A percentile compares a stretch with the other conserved stretches of the same genome.
These are phyloP conservation scores for Entomortierella beljakovae DNA, from an alignment of 192 early-diverging fungal species.

Conservation along the genomic window DNA sequence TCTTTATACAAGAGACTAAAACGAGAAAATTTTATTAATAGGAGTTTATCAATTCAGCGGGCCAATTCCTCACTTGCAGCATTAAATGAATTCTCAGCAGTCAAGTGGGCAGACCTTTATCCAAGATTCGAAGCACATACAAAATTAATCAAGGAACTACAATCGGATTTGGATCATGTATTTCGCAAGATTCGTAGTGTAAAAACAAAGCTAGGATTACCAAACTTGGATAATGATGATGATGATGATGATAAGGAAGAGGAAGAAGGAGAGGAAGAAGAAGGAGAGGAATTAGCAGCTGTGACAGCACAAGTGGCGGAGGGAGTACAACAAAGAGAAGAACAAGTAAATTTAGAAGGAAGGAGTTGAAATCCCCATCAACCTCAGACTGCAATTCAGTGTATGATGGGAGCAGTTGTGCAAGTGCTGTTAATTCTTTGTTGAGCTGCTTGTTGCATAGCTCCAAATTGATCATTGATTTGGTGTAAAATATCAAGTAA, in stretches of 20 bases:
- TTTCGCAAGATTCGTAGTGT: conserved; percentile 64
- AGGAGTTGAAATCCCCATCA: too few species aligned
- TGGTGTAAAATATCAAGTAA: too few species aligned
- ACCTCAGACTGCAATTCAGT: too few species aligned
- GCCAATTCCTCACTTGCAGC: conserved; percentile 49
- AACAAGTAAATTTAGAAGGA: neutral
- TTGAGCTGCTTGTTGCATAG: too few species aligned
- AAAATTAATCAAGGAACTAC: conserved; percentile 65
- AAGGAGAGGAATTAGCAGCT: conserved; percentile 1
- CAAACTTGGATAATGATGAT: conserved; percentile 25
- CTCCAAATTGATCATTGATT: too few species aligned
- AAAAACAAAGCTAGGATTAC: conserved; percentile 28
- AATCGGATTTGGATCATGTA: conserved; percentile 66
- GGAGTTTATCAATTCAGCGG: conserved; percentile 39
- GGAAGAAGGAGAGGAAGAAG: neutral
- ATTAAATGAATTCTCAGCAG: conserved; percentile 68
- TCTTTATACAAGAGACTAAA: too few species aligned
- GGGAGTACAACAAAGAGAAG: neutral
- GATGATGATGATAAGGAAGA: conserved; percentile 4
- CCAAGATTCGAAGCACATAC: conserved; percentile 66
- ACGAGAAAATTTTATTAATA: too few species aligned
- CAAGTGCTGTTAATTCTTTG: too few species aligned
- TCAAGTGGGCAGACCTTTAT: conserved; percentile 63
- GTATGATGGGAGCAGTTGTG: too few species aligned
- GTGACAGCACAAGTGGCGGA: neutral